Evolutionary conservation across 805 yeast species (phyloP), one percentile per base, ranked within the genome.

Genomic region (Candida nemodendra): DNA sequence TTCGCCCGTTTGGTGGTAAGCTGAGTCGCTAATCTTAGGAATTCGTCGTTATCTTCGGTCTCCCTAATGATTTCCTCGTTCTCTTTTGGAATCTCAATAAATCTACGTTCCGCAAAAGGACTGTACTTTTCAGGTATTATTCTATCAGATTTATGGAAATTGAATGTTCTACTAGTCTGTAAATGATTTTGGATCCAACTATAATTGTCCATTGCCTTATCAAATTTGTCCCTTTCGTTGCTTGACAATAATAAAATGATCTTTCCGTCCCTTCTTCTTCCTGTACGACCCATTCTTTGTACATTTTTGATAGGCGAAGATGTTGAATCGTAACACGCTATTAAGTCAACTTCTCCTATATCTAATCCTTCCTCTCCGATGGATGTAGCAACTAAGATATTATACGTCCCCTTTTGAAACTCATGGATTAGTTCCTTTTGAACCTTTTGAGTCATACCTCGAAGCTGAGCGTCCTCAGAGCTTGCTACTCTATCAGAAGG

Each of bases 281-380:
- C 99, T 0, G 99, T 93, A 65, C 99, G 78, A 18, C 99, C 99
- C 95, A 93, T 88, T 51, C 99, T 68, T 59, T 93, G 99, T 27
- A 93, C 75, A 50, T 85, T 89, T 42, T 95, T 86, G 40, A 93
- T 91, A 0, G 98, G 97, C 30, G 96, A 87, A 19, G 89, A 73
- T 0, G 97, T 89, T 0, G 96, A 86, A 54, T 93, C 99, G 62
- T 79, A 93, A 56, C 96, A 90, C 6, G 93, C 72, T 49, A 93
- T 91, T 51, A 93, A 59, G 61, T 93, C 99, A 36, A 93, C 99
- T 58, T 95, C 97, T 22, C 99, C 99, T 48, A 93, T 95, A 68
- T 93, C 99, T 47, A 93, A 71, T 30, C 99, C 99, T 68, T 93
- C 99, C 59, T 93, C 99, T 32, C 98, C 99, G 56, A 93, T 91